Conservation (phyloP, 2,329 filamentous ascomycete genomes). For the Fonsecaea multimorphosa region DNA sequence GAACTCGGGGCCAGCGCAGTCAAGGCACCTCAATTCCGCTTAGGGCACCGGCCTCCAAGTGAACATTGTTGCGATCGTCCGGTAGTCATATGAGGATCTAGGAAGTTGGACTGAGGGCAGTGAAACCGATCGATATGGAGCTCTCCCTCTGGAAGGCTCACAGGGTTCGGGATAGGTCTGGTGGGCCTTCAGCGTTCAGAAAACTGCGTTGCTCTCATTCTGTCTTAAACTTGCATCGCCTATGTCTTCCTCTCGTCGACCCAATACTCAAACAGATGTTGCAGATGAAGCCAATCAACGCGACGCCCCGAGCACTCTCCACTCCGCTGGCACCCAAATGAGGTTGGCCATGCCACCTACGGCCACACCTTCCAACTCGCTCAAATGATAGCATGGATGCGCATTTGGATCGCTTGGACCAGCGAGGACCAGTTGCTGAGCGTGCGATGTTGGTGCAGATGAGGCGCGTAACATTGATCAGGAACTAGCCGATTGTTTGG, state of each 20-base stretch:
- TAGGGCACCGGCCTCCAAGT: background rate
- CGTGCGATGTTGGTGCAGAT: background rate
- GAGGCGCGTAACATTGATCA: background rate
- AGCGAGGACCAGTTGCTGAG: background rate
- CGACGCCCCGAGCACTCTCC: background rate
- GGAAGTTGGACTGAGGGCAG: background rate
- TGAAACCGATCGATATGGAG: background rate
- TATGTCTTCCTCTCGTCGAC: background rate
- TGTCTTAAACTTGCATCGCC: background rate
- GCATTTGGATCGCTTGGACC: background rate
- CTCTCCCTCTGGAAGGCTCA: background rate
- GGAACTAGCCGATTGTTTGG: background rate
- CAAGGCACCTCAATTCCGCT: background rate
- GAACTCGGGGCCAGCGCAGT: background rate
- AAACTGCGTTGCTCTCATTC: background rate
- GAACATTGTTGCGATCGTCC: background rate
- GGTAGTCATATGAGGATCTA: background rate
- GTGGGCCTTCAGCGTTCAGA: background rate
- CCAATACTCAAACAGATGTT: background rate
- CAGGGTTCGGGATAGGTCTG: background rate
- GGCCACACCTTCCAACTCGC: slow-evolving; percentile 1
- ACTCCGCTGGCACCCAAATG: background rate
- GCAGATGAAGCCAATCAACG: background rate
- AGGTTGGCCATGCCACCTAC: background rate
- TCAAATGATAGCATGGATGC: background rate